Evolutionary conservation across 768 basidiomycete genomes (phyloP), one percentile per base, ranked within the genome.

Genomic region (Boletus subparvulus): DNA sequence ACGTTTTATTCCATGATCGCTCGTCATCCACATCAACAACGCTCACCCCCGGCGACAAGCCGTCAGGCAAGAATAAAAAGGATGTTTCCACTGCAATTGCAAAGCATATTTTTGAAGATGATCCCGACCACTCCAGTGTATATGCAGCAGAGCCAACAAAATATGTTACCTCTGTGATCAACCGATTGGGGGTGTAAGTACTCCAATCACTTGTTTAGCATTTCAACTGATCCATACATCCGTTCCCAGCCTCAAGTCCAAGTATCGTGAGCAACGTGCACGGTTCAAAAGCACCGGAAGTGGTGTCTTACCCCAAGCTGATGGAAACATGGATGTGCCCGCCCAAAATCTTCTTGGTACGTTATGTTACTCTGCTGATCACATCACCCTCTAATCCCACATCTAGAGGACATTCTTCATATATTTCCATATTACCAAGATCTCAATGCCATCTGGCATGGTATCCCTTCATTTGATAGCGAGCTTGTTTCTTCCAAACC

Each of bases 381-480:
- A 54, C 6, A 17, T 10, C n/a, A 30, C 10, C 14, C 10, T 24
- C 35, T 36, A 32, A 49, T 24, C 9, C 10, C 8, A 16, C 17
- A 24, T 41, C 26, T 37, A 62, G 52, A 46, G 4, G 49, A 62
- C 9, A 35, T 62, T 1, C 39, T 51, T 9, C 5, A 5, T 7
- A 2, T 44, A 1, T 62, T 59, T 16, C 61, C 48, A 2, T 62
- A 59, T 11, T 62, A 53, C 3, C 6, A 55, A 14, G 51, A 54
- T 2, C 58, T 62, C 7, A 7, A 62, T 9, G 6, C 42, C 0
- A 54, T 62, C 44, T 62, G 58, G 55, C 24, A 39, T 28, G 52
- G 45, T 1, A 54, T 57, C 12, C 52, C 49, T 0, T 57, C 45
- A 8, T 57, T 57, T 16, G 28, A 57, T 11, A 57, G 52, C 4